Evolutionary conservation across 169 alveolate species (phyloP).

Genomic region (Nephromyces sp.): DNA sequence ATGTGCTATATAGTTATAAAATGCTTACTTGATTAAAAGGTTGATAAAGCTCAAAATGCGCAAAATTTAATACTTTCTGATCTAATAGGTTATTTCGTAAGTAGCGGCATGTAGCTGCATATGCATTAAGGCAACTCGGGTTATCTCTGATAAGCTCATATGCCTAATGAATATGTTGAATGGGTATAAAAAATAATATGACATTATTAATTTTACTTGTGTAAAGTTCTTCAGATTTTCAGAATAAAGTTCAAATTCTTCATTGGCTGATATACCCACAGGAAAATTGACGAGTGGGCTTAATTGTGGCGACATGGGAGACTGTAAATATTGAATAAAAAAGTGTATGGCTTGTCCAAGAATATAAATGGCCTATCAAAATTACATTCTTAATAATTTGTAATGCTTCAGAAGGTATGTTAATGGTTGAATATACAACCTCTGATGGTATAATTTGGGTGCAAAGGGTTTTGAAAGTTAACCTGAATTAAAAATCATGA

Average conservation of each 20-base stretch:
- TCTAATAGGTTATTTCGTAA: slow-evolving; percentile 3
- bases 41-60: background rate
- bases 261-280: background rate
- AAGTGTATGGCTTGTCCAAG: background rate
- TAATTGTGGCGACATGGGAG: slow-evolving; percentile 16
- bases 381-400: background rate
- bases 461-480: slow-evolving; percentile 5
- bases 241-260: slow-evolving; percentile 2
- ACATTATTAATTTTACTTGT: too few species aligned
- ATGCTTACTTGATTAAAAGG: background rate
- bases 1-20: background rate
- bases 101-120: slow-evolving; percentile 18
- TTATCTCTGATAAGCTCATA: background rate
- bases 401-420: slow-evolving; percentile 7
- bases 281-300: slow-evolving; percentile 12
- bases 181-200: too few species aligned
- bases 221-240: background rate
- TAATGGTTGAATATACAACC: slow-evolving; percentile 8
- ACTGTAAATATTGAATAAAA: background rate
- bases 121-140: slow-evolving; percentile 5
- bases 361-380: background rate
- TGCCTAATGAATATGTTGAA: too few species aligned
- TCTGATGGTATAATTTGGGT: slow-evolving; percentile 16
- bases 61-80: background rate
- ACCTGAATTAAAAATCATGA: background rate